Base-by-base conservation (phyloP, 2,329 filamentous ascomycete genomes). In the Pseudocercospora fuligena region DNA sequence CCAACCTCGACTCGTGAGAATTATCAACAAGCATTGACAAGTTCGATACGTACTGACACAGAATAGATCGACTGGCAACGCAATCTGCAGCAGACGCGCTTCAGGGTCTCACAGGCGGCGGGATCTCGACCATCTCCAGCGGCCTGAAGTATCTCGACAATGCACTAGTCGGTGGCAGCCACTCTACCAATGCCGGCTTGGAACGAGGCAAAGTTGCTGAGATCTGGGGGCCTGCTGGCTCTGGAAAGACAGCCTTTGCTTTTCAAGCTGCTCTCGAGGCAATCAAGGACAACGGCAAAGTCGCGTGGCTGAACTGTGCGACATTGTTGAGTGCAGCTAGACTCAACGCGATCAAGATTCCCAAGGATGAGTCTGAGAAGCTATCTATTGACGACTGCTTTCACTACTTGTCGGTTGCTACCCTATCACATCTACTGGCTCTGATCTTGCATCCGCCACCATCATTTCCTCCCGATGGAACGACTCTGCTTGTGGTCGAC, bases 231-330 rank as follows among this genome's bases (percentile, higher is more conserved):
- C 93, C 94, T 11, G 90, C 92, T 8, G 94, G 93, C 1, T 87
- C 87, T 27, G 94, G 94, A 31, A 97, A 97, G 83, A 97, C 93
- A 3, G 85, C 90, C 12, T 82, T 97, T 72, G 91, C 90, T 91
- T 23, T 61, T 36, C 49, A 68, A 31, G 64, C 61, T 61, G 63
- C 67, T 7, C 85, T 86, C 12, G 88, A 86, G 76, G 87, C 88
- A 19, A 79, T 97, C 59, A 80, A 80, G 61, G 82, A 84, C 67
- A 87, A 87, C 56, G 81, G 86, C 46, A 83, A 83, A 68, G 92
- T 94, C 60, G 85, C 94, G 53, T 97, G 93, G 93, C 87, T 97
- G 11, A 66, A 71, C 21, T 68, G 67, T 54, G 61, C 69, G 4
- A 68, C 65, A 8, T 21, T 51, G n/a, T 33, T 71, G 11, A 65